phyloP scores from a whole-genome alignment of 139 green algal genomes.

The Coccomyxa sp. region DNA sequence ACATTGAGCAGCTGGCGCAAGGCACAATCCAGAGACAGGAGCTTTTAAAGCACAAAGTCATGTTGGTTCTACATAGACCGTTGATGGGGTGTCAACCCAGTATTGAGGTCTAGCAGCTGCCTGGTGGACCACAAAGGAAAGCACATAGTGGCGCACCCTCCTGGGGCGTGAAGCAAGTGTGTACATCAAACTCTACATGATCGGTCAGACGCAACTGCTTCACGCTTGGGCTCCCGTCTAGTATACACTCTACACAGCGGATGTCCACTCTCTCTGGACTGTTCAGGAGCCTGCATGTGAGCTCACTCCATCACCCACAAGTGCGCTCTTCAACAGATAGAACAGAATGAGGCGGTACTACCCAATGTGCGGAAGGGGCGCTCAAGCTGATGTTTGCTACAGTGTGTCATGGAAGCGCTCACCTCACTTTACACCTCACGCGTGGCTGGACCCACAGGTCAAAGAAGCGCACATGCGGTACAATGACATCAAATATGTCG shows the following conservation, averaged over 20 bases:
- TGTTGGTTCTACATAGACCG: no score
- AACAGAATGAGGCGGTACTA: no score
- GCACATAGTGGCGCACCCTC: neutral
- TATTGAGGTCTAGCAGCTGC: no score
- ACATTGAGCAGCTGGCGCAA: neutral
- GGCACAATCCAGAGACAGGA: neutral
- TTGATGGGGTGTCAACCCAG: no score
- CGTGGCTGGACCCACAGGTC: neutral
- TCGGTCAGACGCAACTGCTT: neutral
- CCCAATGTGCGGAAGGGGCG: no score
- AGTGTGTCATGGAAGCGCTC: neutral
- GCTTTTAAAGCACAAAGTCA: neutral
- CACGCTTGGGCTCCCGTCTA: neutral
- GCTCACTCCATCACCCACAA: neutral
- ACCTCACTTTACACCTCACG: neutral
- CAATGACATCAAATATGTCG: neutral
- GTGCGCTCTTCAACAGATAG: no score
- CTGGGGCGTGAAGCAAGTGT: neutral
- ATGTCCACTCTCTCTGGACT: neutral
- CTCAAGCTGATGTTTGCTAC: neutral
- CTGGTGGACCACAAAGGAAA: neutral
- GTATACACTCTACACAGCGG: neutral
- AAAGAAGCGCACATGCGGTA: neutral
- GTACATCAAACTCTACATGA: constrained; percentile 1
- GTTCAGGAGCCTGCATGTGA: neutral